Percentiles rank a stretch among this genome's conserved stretches.
phyloP scores from a whole-genome alignment of 2,329 filamentous ascomycete genomes.

The Hymenoscyphus scutula region DNA sequence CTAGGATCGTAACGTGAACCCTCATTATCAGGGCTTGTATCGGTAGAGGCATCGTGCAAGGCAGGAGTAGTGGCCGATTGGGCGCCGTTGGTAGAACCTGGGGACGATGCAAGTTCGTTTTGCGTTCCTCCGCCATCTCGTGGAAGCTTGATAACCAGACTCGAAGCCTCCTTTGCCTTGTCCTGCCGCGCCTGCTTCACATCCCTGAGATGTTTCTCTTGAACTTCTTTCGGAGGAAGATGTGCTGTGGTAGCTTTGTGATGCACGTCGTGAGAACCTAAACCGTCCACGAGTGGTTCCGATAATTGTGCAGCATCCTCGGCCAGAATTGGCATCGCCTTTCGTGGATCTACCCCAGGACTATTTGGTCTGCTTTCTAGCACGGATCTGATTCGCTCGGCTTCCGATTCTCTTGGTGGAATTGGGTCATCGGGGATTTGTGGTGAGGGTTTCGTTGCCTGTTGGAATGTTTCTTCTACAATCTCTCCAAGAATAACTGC shows the following conservation, averaged over 20 bases:
- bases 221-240: conserved; percentile 48
- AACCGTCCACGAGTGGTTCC: conserved; percentile 28
- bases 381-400: conserved; percentile 26
- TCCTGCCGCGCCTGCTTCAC: conserved; percentile 38
- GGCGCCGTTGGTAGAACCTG: conserved; percentile 63
- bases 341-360: conserved; percentile 35
- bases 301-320: conserved; percentile 37
- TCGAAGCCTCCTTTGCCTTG: conserved; percentile 24
- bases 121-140: conserved; percentile 38
- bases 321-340: conserved; percentile 34
- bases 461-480: conserved; percentile 26
- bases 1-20: conserved; percentile 53
- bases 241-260: conserved; percentile 40
- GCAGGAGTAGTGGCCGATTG: conserved; percentile 72
- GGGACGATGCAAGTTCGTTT: conserved; percentile 51
- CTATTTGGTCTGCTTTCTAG: conserved; percentile 33
- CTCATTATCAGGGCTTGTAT: conserved; percentile 73
- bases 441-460: conserved; percentile 21
- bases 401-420: conserved; percentile 26
- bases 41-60: conserved; percentile 65
- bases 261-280: conserved; percentile 26
- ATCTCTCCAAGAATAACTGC: conserved; percentile 26
- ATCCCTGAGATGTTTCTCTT: conserved; percentile 45
- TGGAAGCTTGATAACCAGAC: conserved; percentile 39
- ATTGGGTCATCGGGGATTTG: conserved; percentile 15